phyloP scores from a whole-genome alignment of 768 basidiomycete genomes.

The Lactifluus subvellereus region DNA sequence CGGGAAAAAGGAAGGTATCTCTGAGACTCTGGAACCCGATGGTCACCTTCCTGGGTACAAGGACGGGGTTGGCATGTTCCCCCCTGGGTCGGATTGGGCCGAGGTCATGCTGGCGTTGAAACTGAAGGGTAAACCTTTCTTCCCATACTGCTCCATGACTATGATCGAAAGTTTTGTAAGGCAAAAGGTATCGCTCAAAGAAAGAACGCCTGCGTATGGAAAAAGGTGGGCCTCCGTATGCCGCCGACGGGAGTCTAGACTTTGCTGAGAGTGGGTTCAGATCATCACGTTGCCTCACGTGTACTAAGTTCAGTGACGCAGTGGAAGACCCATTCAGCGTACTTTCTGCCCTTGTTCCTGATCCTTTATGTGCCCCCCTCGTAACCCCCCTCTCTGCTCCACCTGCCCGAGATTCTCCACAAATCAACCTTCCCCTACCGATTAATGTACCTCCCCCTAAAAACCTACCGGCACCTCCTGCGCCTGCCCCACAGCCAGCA shows the following conservation, averaged over 20 bases:
- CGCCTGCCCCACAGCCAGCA: not conserved
- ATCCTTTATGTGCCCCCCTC: constrained; percentile 48
- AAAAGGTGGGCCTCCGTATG: constrained; percentile 64
- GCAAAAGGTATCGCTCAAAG: constrained; percentile 75
- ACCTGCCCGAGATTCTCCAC: constrained; percentile 26
- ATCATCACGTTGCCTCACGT: constrained; percentile 10
- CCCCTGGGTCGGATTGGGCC: constrained; percentile 66
- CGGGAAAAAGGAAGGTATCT: constrained; percentile 33
- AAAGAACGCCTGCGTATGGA: constrained; percentile 75
- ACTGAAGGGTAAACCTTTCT: constrained; percentile 51
- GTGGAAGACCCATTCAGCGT: constrained; percentile 78
- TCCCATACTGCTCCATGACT: not conserved
- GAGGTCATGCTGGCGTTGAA: constrained; percentile 66
- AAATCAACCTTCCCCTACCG: constrained; percentile 28
- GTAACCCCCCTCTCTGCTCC: constrained; percentile 50
- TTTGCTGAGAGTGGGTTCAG: constrained; percentile 57
- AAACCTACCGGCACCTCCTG: constrained; percentile 22
- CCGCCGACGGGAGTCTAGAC: constrained; percentile 73
- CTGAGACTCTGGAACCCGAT: constrained; percentile 56
- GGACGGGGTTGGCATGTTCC: constrained; percentile 71
- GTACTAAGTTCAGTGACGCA: constrained; percentile 28
- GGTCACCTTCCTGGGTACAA: constrained; percentile 71
- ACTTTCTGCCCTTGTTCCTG: constrained; percentile 57
- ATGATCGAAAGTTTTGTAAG: constrained; percentile 32
- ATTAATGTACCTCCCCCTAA: constrained; percentile 30